phyloP scores from a whole-genome alignment of 1,139 yeast species.

The Pichia sorboxylosa region DNA sequence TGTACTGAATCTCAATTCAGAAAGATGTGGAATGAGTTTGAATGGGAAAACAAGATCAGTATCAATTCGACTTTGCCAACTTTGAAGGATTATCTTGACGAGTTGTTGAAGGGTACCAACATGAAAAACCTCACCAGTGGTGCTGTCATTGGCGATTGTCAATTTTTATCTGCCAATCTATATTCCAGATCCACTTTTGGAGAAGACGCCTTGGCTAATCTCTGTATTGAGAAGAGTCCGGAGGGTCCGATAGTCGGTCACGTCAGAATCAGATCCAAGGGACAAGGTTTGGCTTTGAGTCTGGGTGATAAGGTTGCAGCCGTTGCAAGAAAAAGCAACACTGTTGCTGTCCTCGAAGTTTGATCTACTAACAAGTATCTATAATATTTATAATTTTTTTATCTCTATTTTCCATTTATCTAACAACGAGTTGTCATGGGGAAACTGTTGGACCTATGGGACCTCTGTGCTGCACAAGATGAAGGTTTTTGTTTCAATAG shows the following conservation, averaged over 20 bases:
- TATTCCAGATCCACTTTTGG: conserved; percentile 93
- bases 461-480: too few relatives aligned
- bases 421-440: too few relatives aligned
- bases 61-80: conserved; percentile 62
- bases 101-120: conserved; percentile 72
- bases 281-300: conserved; percentile 92
- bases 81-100: conserved; percentile 69
- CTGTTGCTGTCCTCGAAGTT: conserved; percentile 4
- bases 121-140: conserved; percentile 93
- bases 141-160: conserved; percentile 78
- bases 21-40: conserved; percentile 98
- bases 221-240: conserved; percentile 77
- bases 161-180: conserved; percentile 86
- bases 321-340: conserved; percentile 47
- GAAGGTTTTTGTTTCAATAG: too few relatives aligned
- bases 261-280: conserved; percentile 93
- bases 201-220: conserved; percentile 92
- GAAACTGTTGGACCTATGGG: too few relatives aligned
- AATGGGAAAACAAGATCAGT: conserved; percentile 98
- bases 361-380: too few relatives aligned
- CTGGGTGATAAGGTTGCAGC: conserved; percentile 90
- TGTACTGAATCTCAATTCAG: conserved; percentile 88
- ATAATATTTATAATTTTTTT: too few relatives aligned
- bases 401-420: too few relatives aligned
- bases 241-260: conserved; percentile 82